These are phyloP conservation scores for Favolaschia claudopus DNA, from an alignment of 768 basidiomycete genomes.

Conservation along the genomic window DNA sequence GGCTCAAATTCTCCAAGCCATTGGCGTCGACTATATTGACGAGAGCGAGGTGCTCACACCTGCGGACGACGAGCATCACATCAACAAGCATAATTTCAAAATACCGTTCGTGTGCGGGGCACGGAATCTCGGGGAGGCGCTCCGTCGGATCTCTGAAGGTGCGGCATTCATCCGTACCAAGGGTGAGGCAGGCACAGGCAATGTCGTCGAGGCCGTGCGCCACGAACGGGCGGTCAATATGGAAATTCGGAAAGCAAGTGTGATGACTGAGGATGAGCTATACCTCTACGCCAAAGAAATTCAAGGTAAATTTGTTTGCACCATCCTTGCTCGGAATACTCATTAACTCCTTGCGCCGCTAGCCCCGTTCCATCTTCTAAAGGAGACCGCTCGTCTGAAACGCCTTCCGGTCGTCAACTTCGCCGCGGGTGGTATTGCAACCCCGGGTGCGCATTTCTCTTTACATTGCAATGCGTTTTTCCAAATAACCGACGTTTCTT, in stretches of 20 bases:
- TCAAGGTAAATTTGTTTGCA: conserved; percentile 39
- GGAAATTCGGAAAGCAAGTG: conserved; percentile 85
- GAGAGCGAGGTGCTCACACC: conserved; percentile 95
- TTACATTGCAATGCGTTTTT: neutral
- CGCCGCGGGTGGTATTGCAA: conserved; percentile 93
- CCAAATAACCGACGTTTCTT: neutral
- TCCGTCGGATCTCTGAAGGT: conserved; percentile 95
- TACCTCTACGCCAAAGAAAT: conserved; percentile 93
- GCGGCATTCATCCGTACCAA: conserved; percentile 99
- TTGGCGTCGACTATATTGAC: conserved; percentile 97
- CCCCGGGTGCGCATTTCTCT: conserved; percentile 70
- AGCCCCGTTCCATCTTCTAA: conserved; percentile 94
- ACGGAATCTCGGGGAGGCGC: conserved; percentile 93
- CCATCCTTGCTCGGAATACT: neutral
- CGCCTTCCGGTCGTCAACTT: conserved; percentile 96
- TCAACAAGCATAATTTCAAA: conserved; percentile 96
- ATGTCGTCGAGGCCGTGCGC: conserved; percentile 93
- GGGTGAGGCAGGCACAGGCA: conserved; percentile 90
- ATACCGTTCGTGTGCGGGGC: conserved; percentile 97
- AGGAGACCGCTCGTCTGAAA: conserved; percentile 94
- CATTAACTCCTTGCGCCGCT: neutral
- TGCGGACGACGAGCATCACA: conserved; percentile 95
- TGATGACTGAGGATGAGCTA: conserved; percentile 95
- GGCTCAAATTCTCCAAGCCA: conserved; percentile 91
- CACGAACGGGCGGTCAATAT: conserved; percentile 86